Conservation (phyloP, 2,329 filamentous ascomycete genomes). For the Colletotrichum orchidophilum region DNA sequence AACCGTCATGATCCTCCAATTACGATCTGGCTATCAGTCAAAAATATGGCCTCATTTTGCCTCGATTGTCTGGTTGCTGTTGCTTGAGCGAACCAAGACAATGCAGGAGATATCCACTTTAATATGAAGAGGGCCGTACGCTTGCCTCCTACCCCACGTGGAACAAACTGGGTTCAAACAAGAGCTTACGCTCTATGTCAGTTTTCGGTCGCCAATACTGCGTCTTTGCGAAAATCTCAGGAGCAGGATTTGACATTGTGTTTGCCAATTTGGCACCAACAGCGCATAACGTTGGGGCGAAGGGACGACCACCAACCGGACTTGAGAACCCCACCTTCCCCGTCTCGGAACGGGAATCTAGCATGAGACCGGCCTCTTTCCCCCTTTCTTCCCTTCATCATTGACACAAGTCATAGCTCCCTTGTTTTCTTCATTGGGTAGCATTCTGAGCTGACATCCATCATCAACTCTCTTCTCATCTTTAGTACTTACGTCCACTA, state of each 20-base stretch:
- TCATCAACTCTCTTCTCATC: background rate
- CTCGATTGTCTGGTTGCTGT: background rate
- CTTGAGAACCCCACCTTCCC: background rate
- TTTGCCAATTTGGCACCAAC: background rate
- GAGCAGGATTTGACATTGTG: background rate
- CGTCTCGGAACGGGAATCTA: background rate
- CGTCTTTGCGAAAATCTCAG: background rate
- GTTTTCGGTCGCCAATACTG: background rate
- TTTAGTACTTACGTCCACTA: background rate
- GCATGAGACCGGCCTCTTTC: background rate
- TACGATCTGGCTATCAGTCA: background rate
- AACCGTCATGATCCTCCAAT: too few species aligned
- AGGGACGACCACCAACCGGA: background rate
- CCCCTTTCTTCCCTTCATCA: background rate
- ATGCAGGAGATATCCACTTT: background rate
- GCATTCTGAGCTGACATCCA: background rate
- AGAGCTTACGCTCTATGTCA: background rate
- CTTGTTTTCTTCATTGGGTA: background rate
- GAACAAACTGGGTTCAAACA: background rate
- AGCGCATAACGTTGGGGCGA: background rate
- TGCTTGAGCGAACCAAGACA: too few species aligned
- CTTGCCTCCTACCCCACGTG: background rate
- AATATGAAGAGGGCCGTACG: background rate
- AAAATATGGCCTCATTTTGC: background rate
- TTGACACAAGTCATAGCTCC: background rate